Evolutionary conservation across 148 eudicot genomes (phyloP).

Genomic region (Vaccinium vitisidaea): DNA sequence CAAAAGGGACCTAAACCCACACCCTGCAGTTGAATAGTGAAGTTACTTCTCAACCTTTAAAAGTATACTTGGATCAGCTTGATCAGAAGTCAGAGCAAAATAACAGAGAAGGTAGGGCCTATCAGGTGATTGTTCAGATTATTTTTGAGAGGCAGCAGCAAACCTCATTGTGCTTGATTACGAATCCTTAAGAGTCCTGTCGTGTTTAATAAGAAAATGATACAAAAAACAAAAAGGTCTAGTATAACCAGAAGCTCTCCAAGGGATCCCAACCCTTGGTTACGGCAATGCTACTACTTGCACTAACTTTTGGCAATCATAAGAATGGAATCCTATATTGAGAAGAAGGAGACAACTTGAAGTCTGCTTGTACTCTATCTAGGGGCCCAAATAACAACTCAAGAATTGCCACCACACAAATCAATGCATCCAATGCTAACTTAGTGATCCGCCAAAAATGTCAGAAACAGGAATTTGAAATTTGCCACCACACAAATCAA

Average conservation of each 20-base stretch:
- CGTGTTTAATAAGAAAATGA: neutral
- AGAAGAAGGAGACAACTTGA: neutral
- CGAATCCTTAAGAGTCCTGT: neutral
- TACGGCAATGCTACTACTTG: neutral
- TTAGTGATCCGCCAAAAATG: neutral
- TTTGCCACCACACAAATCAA: too few species aligned
- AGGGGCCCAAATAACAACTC: slow-evolving; percentile 3
- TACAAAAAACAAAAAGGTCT: too few species aligned
- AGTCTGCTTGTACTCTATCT: neutral
- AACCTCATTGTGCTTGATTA: slow-evolving; percentile 13
- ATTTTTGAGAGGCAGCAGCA: slow-evolving; percentile 1
- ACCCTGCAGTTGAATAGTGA: slow-evolving; percentile 46
- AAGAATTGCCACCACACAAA: neutral
- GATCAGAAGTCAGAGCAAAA: slow-evolving; percentile 30
- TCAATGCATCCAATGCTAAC: neutral
- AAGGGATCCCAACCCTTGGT: slow-evolving; percentile 3
- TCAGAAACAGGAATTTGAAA: neutral
- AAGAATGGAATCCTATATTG: neutral
- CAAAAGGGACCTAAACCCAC: slow-evolving; percentile 21
- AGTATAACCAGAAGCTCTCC: neutral
- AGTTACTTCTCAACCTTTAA: slow-evolving; percentile 32
- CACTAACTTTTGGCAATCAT: slow-evolving; percentile 4
- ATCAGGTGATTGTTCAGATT: slow-evolving; percentile 5
- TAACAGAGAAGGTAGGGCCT: slow-evolving; percentile 18
- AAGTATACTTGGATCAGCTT: slow-evolving; percentile 35